Base-by-base conservation (phyloP, 2,329 filamentous ascomycete species). In the Samsoniella hepiali region DNA sequence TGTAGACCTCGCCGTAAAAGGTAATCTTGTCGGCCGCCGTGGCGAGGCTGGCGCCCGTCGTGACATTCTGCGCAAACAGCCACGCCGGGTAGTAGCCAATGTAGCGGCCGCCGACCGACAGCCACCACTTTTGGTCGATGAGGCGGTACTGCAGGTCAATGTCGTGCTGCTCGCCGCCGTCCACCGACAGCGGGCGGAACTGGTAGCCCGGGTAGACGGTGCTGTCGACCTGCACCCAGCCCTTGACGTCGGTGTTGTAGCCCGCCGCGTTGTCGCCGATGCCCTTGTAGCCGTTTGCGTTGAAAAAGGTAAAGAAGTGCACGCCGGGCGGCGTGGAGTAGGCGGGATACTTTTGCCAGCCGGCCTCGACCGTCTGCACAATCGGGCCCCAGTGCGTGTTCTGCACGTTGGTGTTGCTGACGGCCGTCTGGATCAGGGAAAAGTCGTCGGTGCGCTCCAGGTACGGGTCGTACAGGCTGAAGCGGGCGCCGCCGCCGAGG, bases 1-100 rank as follows among this genome's bases (percentile, higher is more conserved):
- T 68, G 65, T 58, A 67, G 29, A 68, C 49, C 36, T 68, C 67
- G 44, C 67, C 67, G 51, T 66, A 68, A 17, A 63, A 67, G 58
- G 62, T 57, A 51, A 68, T 65, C 40, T 51, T 38, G n/a, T 59
- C 44, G 5, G 67, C 42, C 38, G 62, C 47, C 22, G 8, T 11
- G 44, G 54, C 53, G 29, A 68, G 64, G 7, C 66, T 67, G 13
- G 54, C 40, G 1, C 15, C 31, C 6, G 61, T 32, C 36, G 54
- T 22, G 32, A 65, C 63, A 38, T 45, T 44, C 8, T 51, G 15
- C 8, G 64, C 61, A 58, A 65, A 68, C 15, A 68, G 55, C n/a
- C 40, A 47, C 5, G 53, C 67, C 3, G 67, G 67, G 54, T 68
- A 68, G 61, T 68, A 68, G 56, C 67, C 67, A 44, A 67, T 45